Percentiles rank a stretch among this genome's conserved stretches.
phyloP scores from a whole-genome alignment of 2,329 filamentous ascomycete genomes.

The Neurospora crassa region DNA sequence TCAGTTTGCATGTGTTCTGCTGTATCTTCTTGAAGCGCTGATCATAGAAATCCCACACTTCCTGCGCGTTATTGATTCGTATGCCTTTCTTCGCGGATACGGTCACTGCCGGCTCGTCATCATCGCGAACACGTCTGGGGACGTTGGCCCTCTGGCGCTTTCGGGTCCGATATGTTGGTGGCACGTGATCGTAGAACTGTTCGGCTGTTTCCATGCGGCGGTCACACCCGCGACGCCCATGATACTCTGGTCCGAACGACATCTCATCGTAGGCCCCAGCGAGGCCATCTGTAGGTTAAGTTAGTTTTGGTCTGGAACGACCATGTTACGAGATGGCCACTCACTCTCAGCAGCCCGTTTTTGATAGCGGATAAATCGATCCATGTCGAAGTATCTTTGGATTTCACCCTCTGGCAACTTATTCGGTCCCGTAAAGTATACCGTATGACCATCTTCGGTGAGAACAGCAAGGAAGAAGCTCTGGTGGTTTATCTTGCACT shows the following conservation, averaged over 20 bases:
- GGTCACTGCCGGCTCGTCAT: slow-evolving; percentile 30
- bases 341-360: slow-evolving; percentile 31
- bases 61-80: slow-evolving; percentile 41
- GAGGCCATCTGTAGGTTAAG: neutral
- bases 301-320: slow-evolving; percentile 23
- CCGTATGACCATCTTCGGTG: slow-evolving; percentile 35
- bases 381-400: slow-evolving; percentile 36
- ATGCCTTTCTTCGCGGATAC: slow-evolving; percentile 33
- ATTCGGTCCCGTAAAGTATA: slow-evolving; percentile 36
- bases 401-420: slow-evolving; percentile 29
- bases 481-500: slow-evolving; percentile 41
- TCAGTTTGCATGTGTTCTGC: slow-evolving; percentile 61
- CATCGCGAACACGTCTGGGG: slow-evolving; percentile 28
- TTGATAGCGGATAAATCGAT: slow-evolving; percentile 28
- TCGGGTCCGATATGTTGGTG: slow-evolving; percentile 21
- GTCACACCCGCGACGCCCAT: slow-evolving; percentile 18
- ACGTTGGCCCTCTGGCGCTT: slow-evolving; percentile 25
- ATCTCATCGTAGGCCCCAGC: neutral
- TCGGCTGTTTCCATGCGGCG: slow-evolving; percentile 17
- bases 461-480: slow-evolving; percentile 44
- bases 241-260: slow-evolving; percentile 14
- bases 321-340: slow-evolving; percentile 5
- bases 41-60: slow-evolving; percentile 51
- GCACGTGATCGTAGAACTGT: slow-evolving; percentile 21
- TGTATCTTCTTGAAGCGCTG: slow-evolving; percentile 56